Evolutionary conservation across 805 yeast species (phyloP), one percentile per base, ranked within the genome.

Genomic region (Candida ulmi): DNA sequence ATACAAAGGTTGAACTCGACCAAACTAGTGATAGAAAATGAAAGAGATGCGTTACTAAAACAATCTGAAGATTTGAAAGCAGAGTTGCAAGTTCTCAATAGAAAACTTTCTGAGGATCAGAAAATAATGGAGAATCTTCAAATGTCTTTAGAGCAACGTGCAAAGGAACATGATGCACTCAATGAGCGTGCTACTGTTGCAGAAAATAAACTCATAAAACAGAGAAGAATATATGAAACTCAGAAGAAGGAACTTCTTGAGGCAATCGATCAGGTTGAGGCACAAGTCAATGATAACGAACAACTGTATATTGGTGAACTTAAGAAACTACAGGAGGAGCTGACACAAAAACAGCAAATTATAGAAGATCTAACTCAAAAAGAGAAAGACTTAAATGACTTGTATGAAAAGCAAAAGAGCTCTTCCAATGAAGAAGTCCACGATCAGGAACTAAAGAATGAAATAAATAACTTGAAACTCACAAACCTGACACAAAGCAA

Each of bases 181-280:
- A 38, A 41, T 16, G 56, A 55, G 17, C 45, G 43, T 21, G 39
- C 42, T 11, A 23, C 36, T 1, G 5, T 19, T 2, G 27, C 49
- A 38, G 85, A 80, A 33, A 60, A 60, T 17, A 70, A 68, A 44
- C 54, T 77, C 38, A 48, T 52, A n/a, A 69, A 65, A 38, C 77
- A 70, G 41, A 73, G 71, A 50, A 51, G 50, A 16, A 71, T 65
- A 21, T 69, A 72, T 33, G 83, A 77, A 37, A 50, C 57, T 13
- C 83, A 80, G 33, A 63, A 83, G 23, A 72, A 69, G 35, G 84
- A 80, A 51, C 65, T 83, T 61, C 56, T 81, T 34, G 76, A 72
- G 36, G 78, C 76, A 15, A 67, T 80, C 36, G 80, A 74, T 42
- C 60, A 75, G 33, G 65, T 80, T 55, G 74, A 76, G 33, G 55